Percentiles rank a stretch among this genome's conserved stretches.
These are phyloP conservation scores for Camellia sinensis DNA, from an alignment of 148 eudicot genomes.

Conservation along the genomic window DNA sequence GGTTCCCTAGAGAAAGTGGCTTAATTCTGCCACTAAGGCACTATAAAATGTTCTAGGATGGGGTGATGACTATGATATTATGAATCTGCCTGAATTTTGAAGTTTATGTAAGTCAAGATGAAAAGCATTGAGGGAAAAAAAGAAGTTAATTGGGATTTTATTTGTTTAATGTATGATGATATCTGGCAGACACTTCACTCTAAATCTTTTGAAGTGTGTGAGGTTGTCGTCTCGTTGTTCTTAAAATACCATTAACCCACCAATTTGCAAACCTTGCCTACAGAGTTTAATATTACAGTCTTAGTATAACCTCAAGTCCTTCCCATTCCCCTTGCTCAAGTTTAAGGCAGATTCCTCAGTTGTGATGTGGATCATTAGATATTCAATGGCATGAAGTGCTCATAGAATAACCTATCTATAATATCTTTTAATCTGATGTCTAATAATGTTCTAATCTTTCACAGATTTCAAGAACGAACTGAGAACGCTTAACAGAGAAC, in stretches of 20 bases:
- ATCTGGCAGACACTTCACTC: not conserved
- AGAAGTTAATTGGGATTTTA: not conserved
- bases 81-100: not conserved
- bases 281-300: no score
- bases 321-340: not conserved
- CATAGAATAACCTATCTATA: not conserved
- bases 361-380: not conserved
- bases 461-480: constrained; percentile 86
- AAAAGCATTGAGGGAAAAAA: not conserved
- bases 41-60: not conserved
- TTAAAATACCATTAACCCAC: not conserved
- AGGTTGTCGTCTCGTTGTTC: not conserved
- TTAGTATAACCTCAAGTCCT: not conserved
- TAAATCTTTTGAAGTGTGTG: not conserved
- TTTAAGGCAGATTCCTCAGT: not conserved
- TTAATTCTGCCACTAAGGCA: not conserved
- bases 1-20: not conserved
- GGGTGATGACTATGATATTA: not conserved
- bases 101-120: not conserved
- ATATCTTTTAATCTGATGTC: not conserved
- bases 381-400: not conserved
- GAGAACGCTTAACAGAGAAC: constrained; percentile 77
- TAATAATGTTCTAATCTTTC: not conserved
- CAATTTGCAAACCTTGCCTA: not conserved
- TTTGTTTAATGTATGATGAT: not conserved